phyloP scores from a whole-genome alignment of 2,329 filamentous ascomycete species.

The Ceratocystis smalleyi region DNA sequence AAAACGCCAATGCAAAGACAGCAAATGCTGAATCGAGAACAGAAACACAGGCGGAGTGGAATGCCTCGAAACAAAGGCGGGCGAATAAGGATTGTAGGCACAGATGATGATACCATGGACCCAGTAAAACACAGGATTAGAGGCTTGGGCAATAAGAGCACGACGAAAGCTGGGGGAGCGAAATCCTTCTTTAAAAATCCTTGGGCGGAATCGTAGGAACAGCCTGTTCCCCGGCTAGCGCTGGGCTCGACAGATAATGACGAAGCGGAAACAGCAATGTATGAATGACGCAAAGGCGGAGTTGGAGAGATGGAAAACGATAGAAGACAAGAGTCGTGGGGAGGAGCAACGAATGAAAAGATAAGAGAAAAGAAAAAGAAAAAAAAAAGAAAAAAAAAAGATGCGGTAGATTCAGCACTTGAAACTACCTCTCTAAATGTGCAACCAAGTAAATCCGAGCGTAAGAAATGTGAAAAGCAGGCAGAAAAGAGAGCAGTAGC shows the following conservation, averaged over 20 bases:
- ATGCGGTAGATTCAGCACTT: slow-evolving; percentile 13
- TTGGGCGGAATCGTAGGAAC: no score
- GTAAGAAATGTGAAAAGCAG: neutral
- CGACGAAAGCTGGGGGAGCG: neutral
- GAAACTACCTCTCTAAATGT: slow-evolving; percentile 6
- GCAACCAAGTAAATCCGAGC: slow-evolving; percentile 2
- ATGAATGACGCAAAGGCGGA: neutral
- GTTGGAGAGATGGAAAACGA: neutral
- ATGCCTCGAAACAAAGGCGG: neutral
- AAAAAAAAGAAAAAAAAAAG: slow-evolving; percentile 3
- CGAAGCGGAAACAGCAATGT: no score
- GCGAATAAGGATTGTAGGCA: neutral
- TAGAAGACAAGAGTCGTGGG: neutral
- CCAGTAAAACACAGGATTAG: neutral
- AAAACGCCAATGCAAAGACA: neutral
- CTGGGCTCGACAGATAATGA: no score
- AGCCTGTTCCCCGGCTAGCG: no score
- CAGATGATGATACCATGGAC: neutral
- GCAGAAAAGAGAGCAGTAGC: neutral
- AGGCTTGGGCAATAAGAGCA: neutral
- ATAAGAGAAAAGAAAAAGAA: neutral
- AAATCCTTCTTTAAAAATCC: neutral
- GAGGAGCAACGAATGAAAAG: neutral
- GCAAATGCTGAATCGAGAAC: neutral
- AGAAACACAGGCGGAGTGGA: neutral